Conservation (phyloP, 768 basidiomycete genomes). For the Tylopilus rubrobrunneus region DNA sequence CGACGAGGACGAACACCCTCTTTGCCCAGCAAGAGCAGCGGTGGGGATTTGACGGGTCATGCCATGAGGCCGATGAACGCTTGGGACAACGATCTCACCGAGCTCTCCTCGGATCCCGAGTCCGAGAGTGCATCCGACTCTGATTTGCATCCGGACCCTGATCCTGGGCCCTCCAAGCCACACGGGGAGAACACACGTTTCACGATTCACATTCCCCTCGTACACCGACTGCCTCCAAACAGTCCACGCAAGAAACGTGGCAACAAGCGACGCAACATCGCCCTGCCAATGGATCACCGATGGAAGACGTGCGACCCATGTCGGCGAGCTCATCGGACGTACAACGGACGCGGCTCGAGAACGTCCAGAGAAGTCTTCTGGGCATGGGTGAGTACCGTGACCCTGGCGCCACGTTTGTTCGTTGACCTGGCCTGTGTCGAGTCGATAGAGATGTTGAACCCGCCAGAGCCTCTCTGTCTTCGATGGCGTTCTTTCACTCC, state of each 20-base stretch:
- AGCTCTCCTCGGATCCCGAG: constrained; percentile 16
- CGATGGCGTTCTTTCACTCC: constrained; percentile 11
- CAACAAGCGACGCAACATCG: constrained; percentile 32
- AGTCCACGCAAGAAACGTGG: constrained; percentile 27
- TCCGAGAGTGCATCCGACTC: constrained; percentile 1
- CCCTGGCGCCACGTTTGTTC: constrained; percentile 1
- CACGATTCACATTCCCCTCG: constrained; percentile 26
- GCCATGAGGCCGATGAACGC: background rate
- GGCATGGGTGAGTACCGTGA: constrained; percentile 7
- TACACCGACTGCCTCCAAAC: constrained; percentile 10
- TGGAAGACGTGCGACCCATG: constrained; percentile 46
- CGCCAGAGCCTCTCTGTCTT: background rate
- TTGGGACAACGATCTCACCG: constrained; percentile 27
- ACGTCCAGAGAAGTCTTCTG: background rate
- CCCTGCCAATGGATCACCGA: constrained; percentile 30
- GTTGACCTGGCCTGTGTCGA: constrained; percentile 8
- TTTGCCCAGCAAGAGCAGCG: constrained; percentile 1
- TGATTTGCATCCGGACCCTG: background rate
- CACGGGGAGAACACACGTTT: background rate
- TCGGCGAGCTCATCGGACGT: constrained; percentile 34
- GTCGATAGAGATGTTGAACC: constrained; percentile 1
- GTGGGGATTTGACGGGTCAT: background rate
- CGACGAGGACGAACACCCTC: background rate
- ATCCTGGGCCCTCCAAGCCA: background rate
- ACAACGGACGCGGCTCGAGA: constrained; percentile 32